Conservation (phyloP, 306 rosid species). For the Amphicarpaea edgeworthii region DNA sequence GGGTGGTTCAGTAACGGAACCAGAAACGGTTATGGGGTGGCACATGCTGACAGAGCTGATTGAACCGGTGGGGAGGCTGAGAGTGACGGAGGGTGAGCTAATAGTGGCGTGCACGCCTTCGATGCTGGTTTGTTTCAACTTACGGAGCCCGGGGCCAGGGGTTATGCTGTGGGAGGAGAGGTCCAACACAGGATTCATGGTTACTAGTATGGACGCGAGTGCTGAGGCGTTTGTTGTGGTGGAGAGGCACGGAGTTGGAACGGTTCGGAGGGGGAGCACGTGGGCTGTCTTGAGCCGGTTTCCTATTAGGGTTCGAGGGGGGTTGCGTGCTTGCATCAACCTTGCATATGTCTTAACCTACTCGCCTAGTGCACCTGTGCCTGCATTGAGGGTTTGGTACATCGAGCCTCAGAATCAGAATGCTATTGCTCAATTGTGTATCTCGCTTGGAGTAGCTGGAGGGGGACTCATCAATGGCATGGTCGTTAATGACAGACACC, state of each 20-base stretch:
- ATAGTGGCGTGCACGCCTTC: constrained; percentile 81
- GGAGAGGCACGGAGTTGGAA: constrained; percentile 55
- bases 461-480: constrained; percentile 54
- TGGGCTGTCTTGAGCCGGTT: constrained; percentile 65
- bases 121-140: constrained; percentile 57
- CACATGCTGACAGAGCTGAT: constrained; percentile 68
- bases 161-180: constrained; percentile 47
- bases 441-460: constrained; percentile 35
- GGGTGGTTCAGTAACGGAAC: constrained; percentile 76
- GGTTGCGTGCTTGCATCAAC: constrained; percentile 71
- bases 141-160: constrained; percentile 55
- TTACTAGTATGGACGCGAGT: constrained; percentile 64
- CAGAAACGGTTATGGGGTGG: constrained; percentile 79
- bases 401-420: no score
- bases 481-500: constrained; percentile 70
- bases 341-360: constrained; percentile 62
- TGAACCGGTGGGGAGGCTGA: constrained; percentile 68
- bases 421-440: background rate
- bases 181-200: constrained; percentile 51
- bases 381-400: constrained; percentile 69
- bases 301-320: constrained; percentile 45
- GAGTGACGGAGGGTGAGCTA: constrained; percentile 54
- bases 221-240: constrained; percentile 54
- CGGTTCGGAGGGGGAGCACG: constrained; percentile 57
- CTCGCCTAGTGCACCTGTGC: constrained; percentile 32